Conservation (phyloP, 495 filamentous ascomycete genomes). For the Trichoderma parareesei region DNA sequence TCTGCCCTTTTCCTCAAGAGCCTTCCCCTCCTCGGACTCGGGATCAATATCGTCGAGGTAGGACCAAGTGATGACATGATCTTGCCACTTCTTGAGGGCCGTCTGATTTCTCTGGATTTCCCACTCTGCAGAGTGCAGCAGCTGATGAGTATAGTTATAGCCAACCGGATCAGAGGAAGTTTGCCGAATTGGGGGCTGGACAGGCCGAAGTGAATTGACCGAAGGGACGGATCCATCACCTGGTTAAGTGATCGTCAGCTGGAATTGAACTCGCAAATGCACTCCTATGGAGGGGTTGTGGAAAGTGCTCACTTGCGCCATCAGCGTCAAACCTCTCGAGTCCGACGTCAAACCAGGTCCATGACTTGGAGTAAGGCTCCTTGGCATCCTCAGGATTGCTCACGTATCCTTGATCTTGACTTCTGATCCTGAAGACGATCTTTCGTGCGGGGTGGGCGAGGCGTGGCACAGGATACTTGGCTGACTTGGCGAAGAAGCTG, state of each 20-base stretch:
- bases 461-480: constrained; percentile 21
- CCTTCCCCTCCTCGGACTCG: constrained; percentile 34
- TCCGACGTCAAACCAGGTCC: constrained; percentile 66
- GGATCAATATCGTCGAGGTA: constrained; percentile 39
- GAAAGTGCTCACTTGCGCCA: constrained; percentile 16
- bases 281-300: background rate
- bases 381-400: constrained; percentile 18
- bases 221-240: background rate
- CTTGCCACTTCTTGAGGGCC: constrained; percentile 23
- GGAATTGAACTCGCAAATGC: no score
- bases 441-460: constrained; percentile 41
- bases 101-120: constrained; percentile 49
- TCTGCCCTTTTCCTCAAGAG: constrained; percentile 35
- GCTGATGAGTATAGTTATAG: constrained; percentile 26
- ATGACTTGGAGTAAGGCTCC: constrained; percentile 48
- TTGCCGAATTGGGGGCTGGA: constrained; percentile 18
- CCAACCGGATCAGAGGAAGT: background rate
- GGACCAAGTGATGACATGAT: constrained; percentile 51
- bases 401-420: constrained; percentile 62
- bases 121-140: constrained; percentile 30
- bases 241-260: background rate
- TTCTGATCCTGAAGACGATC: constrained; percentile 57
- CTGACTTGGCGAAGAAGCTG: constrained; percentile 25
- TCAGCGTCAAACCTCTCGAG: constrained; percentile 35
- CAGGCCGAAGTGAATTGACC: constrained; percentile 19